Evolutionary conservation across 257 asterid genomes (phyloP).

Genomic region (Linderniella brevidens): DNA sequence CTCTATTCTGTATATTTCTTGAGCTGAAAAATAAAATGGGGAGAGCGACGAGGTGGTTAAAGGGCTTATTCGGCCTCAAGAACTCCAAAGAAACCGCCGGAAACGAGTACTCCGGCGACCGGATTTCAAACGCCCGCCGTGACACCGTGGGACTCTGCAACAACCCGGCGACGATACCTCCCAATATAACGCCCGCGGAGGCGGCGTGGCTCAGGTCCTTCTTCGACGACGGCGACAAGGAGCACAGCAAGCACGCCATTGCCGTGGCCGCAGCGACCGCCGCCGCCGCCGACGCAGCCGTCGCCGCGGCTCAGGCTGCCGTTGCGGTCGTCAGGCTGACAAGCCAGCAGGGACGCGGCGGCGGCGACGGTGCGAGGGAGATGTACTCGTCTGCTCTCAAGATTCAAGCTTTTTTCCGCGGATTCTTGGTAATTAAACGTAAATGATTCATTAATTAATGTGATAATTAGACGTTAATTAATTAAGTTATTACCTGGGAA

Average conservation of each 20-base stretch:
- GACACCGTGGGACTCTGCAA: conserved; percentile 14
- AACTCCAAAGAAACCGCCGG: not conserved
- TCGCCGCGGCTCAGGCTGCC: conserved; percentile 77
- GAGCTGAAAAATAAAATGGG: not conserved
- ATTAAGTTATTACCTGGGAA: not conserved
- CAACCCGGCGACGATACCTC: conserved; percentile 44
- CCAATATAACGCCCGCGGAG: conserved; percentile 64
- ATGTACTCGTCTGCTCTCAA: conserved; percentile 31
- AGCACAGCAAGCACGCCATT: conserved; percentile 73
- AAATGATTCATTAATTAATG: not conserved
- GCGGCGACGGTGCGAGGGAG: conserved; percentile 27
- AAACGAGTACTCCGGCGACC: not conserved
- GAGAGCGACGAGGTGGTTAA: not conserved
- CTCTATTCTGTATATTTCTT: too few relatives aligned
- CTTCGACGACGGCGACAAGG: conserved; percentile 26
- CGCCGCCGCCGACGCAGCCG: conserved; percentile 75
- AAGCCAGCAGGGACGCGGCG: conserved; percentile 38
- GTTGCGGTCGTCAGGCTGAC: conserved; percentile 63
- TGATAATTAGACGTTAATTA: not conserved
- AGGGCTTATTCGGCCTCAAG: not conserved
- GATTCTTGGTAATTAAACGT: conserved; percentile 34
- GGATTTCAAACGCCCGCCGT: not conserved
- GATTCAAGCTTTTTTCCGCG: conserved; percentile 58
- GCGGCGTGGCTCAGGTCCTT: conserved; percentile 67
- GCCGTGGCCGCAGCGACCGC: conserved; percentile 94